Percentiles rank a stretch among this genome's conserved stretches.
Evolutionary conservation across 2,329 filamentous ascomycete species (phyloP).

Genomic region (Botrytis squamosa): DNA sequence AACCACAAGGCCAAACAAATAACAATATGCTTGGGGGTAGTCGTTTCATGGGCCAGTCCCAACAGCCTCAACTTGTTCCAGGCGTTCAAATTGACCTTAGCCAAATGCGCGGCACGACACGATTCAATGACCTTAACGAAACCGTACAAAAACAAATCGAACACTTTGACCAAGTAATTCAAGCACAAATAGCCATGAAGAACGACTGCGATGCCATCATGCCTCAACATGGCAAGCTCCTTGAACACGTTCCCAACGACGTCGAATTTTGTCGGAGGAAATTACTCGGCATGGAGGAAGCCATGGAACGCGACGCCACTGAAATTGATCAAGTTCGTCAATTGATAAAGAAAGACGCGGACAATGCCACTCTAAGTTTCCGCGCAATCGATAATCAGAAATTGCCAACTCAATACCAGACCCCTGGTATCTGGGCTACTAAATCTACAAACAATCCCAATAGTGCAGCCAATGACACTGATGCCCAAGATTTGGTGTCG

Average conservation of each 20-base stretch:
- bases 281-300: constrained; percentile 60
- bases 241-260: constrained; percentile 64
- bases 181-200: constrained; percentile 74
- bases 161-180: constrained; percentile 74
- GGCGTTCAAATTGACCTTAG: constrained; percentile 77
- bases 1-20: constrained; percentile 26
- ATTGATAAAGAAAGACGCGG: constrained; percentile 62
- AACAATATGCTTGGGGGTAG: constrained; percentile 19
- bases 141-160: constrained; percentile 77
- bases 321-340: constrained; percentile 57
- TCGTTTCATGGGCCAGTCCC: constrained; percentile 47
- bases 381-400: constrained; percentile 73
- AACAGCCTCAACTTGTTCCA: constrained; percentile 56
- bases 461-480: constrained; percentile 45
- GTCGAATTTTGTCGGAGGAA: constrained; percentile 62
- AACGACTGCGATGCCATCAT: constrained; percentile 73
- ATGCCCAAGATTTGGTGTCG: constrained; percentile 58
- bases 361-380: constrained; percentile 70
- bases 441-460: constrained; percentile 42
- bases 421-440: constrained; percentile 43
- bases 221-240: constrained; percentile 59
- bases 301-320: constrained; percentile 60
- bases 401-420: constrained; percentile 59
- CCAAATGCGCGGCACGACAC: constrained; percentile 80
- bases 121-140: constrained; percentile 86